These are phyloP conservation scores for Cytospora leucostoma DNA, from an alignment of 2,329 filamentous ascomycete species.

Conservation along the genomic window DNA sequence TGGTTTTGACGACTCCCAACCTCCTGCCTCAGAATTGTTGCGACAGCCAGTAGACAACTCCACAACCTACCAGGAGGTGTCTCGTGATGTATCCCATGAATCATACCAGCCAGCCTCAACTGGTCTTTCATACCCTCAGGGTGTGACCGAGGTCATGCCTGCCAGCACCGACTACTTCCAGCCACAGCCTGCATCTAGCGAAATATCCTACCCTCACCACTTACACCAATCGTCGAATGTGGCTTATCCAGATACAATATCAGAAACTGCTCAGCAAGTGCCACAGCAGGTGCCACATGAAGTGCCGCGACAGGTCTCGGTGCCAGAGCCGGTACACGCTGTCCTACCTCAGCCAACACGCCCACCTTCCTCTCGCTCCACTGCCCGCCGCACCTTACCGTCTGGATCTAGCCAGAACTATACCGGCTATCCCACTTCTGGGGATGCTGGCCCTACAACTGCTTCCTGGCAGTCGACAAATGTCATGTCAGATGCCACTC, in stretches of 20 bases:
- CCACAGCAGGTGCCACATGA: too few species aligned
- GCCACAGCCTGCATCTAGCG: slow-evolving; percentile 1
- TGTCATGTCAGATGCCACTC: slow-evolving; percentile 1
- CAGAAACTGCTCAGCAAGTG: slow-evolving; percentile 7
- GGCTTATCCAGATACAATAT: slow-evolving; percentile 9
- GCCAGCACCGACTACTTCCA: slow-evolving; percentile 19
- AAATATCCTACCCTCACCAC: slow-evolving; percentile 18
- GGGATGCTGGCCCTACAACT: background rate
- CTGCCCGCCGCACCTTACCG: slow-evolving; percentile 24
- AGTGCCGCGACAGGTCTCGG: slow-evolving; percentile 1
- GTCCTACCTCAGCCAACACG: slow-evolving; percentile 4
- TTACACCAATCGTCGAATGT: slow-evolving; percentile 14
- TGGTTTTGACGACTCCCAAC: slow-evolving; percentile 20
- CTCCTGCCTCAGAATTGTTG: slow-evolving; percentile 35
- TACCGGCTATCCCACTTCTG: slow-evolving; percentile 5
- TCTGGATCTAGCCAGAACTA: slow-evolving; percentile 17
- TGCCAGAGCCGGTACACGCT: slow-evolving; percentile 3
- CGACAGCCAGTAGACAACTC: slow-evolving; percentile 30
- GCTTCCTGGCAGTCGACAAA: slow-evolving; percentile 29
- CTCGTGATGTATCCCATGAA: slow-evolving; percentile 29
- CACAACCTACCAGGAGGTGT: slow-evolving; percentile 25
- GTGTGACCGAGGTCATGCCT: slow-evolving; percentile 15
- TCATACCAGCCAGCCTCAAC: slow-evolving; percentile 36
- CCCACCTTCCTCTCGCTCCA: slow-evolving; percentile 1
- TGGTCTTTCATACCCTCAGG: slow-evolving; percentile 33